A percentile compares a stretch with the other conserved stretches of the same genome.
phyloP scores from a whole-genome alignment of 2,329 filamentous ascomycete species.

The Penicillium sp. region DNA sequence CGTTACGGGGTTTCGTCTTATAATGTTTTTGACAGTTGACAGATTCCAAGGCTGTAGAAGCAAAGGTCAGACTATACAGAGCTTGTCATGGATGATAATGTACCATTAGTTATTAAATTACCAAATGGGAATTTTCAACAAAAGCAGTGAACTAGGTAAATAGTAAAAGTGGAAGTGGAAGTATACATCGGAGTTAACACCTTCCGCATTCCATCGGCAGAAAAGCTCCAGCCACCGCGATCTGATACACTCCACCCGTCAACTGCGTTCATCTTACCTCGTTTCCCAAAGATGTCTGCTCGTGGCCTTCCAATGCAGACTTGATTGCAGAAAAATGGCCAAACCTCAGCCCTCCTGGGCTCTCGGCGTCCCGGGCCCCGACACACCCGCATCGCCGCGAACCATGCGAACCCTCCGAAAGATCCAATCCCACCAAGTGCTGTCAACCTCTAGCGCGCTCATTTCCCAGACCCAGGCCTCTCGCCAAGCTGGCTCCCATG shows the following conservation, averaged over 20 bases:
- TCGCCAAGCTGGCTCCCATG: conserved; percentile 16
- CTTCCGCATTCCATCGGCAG: conserved; percentile 25
- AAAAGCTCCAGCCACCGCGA: conserved; percentile 23
- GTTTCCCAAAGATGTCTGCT: conserved; percentile 6
- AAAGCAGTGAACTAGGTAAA: not conserved
- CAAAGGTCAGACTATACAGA: not conserved
- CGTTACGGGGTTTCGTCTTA: conserved; percentile 10
- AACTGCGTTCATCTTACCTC: not conserved
- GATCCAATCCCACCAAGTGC: conserved; percentile 70
- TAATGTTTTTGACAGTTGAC: not conserved
- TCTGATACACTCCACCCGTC: conserved; percentile 3
- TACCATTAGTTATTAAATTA: not conserved
- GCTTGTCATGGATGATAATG: not conserved
- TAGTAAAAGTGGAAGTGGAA: not conserved
- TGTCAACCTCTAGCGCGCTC: conserved; percentile 63
- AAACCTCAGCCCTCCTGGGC: conserved; percentile 23
- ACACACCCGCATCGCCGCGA: conserved; percentile 55
- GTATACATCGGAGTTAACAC: not conserved
- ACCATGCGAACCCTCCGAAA: conserved; percentile 67
- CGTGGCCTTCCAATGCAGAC: conserved; percentile 7
- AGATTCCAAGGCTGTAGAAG: not conserved
- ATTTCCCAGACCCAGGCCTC: conserved; percentile 48
- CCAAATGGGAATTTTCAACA: not conserved
- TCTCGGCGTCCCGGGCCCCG: conserved; percentile 22
- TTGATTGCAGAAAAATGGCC: conserved; percentile 16